phyloP scores from a whole-genome alignment of 352 stramenopile species.

The Stramenopiles sp. region DNA sequence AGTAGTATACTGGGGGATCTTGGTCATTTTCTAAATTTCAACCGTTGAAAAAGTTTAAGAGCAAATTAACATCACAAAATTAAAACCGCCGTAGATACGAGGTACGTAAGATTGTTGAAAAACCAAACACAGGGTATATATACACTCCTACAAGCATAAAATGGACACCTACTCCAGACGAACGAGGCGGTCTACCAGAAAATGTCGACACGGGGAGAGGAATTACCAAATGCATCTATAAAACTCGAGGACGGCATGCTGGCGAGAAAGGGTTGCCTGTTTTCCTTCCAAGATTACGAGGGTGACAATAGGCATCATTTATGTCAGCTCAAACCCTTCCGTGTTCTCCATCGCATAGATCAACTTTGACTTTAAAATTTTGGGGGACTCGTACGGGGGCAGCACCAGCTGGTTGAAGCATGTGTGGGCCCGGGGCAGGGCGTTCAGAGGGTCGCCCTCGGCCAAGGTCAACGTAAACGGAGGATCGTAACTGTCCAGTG shows the following conservation, averaged over 20 bases:
- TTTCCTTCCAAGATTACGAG: conserved; percentile 14
- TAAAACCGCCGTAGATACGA: conserved; percentile 12
- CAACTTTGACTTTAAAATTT: conserved; percentile 41
- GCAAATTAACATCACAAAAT: no score
- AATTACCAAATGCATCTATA: not conserved
- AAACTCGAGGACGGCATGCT: not conserved
- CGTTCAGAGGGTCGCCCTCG: conserved; percentile 39
- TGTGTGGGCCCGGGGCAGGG: conserved; percentile 45
- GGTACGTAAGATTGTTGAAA: not conserved
- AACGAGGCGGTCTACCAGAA: not conserved
- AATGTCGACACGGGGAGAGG: not conserved
- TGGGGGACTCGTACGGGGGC: conserved; percentile 43
- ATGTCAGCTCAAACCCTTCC: conserved; percentile 52
- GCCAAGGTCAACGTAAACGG: conserved; percentile 58
- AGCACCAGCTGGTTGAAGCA: conserved; percentile 67
- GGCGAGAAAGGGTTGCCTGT: not conserved
- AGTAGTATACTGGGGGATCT: no score
- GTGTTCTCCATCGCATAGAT: conserved; percentile 48
- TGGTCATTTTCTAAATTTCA: no score
- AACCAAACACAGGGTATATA: not conserved
- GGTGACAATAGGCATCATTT: conserved; percentile 21
- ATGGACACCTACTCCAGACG: conserved; percentile 11
- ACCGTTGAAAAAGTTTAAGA: no score
- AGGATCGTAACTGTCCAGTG: conserved; percentile 51
- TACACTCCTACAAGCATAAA: not conserved